Conservation (phyloP, 345 rosid species). For the Populus deltoides region DNA sequence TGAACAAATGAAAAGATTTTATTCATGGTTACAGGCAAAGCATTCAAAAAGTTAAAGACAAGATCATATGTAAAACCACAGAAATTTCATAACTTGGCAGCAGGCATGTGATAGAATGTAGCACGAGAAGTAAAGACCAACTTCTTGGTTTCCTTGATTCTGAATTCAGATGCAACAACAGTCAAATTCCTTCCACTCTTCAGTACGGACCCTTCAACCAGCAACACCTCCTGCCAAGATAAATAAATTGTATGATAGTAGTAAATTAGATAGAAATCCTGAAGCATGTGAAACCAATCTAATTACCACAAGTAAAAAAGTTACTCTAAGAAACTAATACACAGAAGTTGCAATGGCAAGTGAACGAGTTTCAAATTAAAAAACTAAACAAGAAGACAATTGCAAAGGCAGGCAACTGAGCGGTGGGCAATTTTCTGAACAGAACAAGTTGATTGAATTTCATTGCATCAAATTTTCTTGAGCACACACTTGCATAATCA, state of each 20-base stretch:
- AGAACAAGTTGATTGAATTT: neutral
- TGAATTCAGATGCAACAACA: slow-evolving; percentile 53
- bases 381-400: neutral
- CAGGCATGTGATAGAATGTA: slow-evolving; percentile 53
- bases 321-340: no score
- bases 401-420: neutral
- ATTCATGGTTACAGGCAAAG: neutral
- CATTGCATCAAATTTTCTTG: neutral
- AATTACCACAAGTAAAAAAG: neutral
- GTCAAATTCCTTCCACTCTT: slow-evolving; percentile 77
- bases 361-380: neutral
- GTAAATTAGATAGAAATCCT: neutral
- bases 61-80: neutral
- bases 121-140: slow-evolving; percentile 52
- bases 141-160: slow-evolving; percentile 47
- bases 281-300: neutral
- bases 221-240: slow-evolving; percentile 43
- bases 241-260: rapidly evolving
- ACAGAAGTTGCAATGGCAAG: neutral
- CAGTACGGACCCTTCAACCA: slow-evolving; percentile 54
- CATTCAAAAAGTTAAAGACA: neutral
- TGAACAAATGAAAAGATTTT: neutral
- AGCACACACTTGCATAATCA: neutral
- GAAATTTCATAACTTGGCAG: slow-evolving; percentile 50
- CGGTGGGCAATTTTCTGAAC: neutral